These are phyloP conservation scores for Kwoniella europaea DNA, from an alignment of 768 basidiomycete genomes.

Conservation along the genomic window DNA sequence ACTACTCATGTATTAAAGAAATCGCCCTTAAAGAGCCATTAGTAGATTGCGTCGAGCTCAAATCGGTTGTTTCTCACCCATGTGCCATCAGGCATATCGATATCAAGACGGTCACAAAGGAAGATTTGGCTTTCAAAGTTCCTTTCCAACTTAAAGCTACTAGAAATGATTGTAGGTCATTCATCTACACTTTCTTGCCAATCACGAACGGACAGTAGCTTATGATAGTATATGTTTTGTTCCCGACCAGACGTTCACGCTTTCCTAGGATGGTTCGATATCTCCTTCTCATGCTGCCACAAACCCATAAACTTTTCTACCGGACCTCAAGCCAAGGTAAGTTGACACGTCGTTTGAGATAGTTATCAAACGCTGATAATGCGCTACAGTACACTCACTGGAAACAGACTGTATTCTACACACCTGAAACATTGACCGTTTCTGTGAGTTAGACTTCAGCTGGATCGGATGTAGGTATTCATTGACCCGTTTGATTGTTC, in stretches of 20 bases:
- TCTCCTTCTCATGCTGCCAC: conserved; percentile 92
- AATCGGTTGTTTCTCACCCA: conserved; percentile 91
- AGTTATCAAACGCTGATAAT: conserved; percentile 9
- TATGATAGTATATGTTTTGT: neutral
- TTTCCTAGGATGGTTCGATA: conserved; percentile 99
- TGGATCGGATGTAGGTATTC: neutral
- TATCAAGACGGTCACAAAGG: conserved; percentile 87
- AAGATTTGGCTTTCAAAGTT: conserved; percentile 84
- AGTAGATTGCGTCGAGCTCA: conserved; percentile 98
- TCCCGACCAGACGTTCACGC: conserved; percentile 79
- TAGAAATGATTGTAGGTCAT: conserved; percentile 83
- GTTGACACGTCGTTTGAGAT: conserved; percentile 45
- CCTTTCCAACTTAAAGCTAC: conserved; percentile 80
- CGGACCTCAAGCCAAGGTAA: conserved; percentile 91
- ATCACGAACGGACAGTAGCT: neutral
- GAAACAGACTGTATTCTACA: conserved; percentile 94
- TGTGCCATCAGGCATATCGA: conserved; percentile 91
- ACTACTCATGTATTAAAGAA: conserved; percentile 99
- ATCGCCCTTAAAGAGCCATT: conserved; percentile 94
- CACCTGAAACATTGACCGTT: conserved; percentile 62
- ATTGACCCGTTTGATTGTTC: neutral
- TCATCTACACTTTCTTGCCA: neutral
- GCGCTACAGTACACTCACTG: conserved; percentile 58
- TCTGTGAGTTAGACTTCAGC: conserved; percentile 40
- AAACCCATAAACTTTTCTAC: conserved; percentile 95